These are phyloP conservation scores for Myrica gale DNA, from an alignment of 306 rosid species.

Conservation along the genomic window DNA sequence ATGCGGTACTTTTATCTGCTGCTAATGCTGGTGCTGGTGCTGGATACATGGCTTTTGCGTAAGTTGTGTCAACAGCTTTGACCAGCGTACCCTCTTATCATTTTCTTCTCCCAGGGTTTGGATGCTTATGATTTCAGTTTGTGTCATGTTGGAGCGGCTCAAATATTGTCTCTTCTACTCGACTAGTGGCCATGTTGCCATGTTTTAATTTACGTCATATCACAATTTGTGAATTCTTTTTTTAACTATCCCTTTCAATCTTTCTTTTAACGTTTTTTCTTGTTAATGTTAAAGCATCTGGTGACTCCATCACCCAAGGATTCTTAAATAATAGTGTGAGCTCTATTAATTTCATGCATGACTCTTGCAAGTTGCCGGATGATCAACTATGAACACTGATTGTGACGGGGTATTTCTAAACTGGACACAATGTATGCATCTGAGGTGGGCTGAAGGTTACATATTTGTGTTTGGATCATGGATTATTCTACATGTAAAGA, in stretches of 20 bases:
- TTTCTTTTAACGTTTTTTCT: not conserved
- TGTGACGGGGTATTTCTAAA: not conserved
- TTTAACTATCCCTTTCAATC: not conserved
- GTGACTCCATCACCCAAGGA: not conserved
- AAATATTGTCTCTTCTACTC: not conserved
- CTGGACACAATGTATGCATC: not conserved
- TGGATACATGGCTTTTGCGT: constrained; percentile 89
- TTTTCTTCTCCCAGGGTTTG: not conserved
- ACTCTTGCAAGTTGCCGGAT: not conserved
- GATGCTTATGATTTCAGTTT: not conserved
- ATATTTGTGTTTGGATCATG: not conserved
- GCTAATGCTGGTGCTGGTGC: constrained; percentile 73
- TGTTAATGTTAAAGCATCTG: not conserved
- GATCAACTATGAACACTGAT: not conserved
- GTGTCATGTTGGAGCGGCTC: not conserved
- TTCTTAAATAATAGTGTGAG: not conserved
- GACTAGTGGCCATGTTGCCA: not conserved
- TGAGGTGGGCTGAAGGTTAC: not conserved
- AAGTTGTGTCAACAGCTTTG: constrained; percentile 31
- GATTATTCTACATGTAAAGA: not conserved
- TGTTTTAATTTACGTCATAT: not conserved
- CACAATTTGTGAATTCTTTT: not conserved
- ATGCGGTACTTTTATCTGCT: constrained; percentile 65
- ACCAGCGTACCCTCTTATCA: not conserved
- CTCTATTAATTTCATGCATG: not conserved